Conservation (phyloP, 1,284 basidiomycete genomes). For the Bjerkandera adusta region DNA sequence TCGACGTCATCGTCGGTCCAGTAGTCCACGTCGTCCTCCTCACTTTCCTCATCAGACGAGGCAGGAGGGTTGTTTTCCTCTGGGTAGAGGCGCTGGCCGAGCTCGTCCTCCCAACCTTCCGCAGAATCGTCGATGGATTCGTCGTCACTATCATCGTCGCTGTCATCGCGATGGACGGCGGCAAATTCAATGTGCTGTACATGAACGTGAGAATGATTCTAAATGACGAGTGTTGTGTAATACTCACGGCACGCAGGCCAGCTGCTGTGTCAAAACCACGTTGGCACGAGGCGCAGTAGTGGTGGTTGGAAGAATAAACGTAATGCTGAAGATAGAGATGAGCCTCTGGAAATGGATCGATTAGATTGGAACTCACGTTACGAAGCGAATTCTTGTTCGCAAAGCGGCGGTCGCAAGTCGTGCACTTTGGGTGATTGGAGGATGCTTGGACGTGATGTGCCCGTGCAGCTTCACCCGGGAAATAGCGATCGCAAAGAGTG, state of each 20-base stretch:
- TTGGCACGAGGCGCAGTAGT: conserved; percentile 28
- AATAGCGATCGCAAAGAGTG: conserved; percentile 29
- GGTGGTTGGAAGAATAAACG: conserved; percentile 23
- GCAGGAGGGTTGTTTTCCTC: conserved; percentile 20
- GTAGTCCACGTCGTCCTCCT: conserved; percentile 17
- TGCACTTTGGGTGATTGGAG: conserved; percentile 26
- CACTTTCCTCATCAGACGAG: too few relatives aligned
- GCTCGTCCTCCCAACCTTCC: conserved; percentile 29
- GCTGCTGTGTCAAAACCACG: conserved; percentile 24
- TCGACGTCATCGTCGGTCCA: conserved; percentile 26
- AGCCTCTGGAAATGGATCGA: background rate
- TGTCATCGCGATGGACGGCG: conserved; percentile 28
- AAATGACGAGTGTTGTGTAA: background rate
- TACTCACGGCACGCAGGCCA: conserved; percentile 26
- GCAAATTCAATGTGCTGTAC: conserved; percentile 28
- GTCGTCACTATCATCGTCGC: conserved; percentile 23
- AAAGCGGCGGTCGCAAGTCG: conserved; percentile 24
- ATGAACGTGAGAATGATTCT: background rate
- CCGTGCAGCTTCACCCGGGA: conserved; percentile 22
- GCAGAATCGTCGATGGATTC: conserved; percentile 19
- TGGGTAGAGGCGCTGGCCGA: conserved; percentile 21
- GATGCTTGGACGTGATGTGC: conserved; percentile 24
- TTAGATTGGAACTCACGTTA: conserved; percentile 17
- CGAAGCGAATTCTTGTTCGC: conserved; percentile 27
- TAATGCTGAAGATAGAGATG: conserved; percentile 21